phyloP scores from a whole-genome alignment of 2,329 filamentous ascomycete species.

The Aspergillus cejpii region DNA sequence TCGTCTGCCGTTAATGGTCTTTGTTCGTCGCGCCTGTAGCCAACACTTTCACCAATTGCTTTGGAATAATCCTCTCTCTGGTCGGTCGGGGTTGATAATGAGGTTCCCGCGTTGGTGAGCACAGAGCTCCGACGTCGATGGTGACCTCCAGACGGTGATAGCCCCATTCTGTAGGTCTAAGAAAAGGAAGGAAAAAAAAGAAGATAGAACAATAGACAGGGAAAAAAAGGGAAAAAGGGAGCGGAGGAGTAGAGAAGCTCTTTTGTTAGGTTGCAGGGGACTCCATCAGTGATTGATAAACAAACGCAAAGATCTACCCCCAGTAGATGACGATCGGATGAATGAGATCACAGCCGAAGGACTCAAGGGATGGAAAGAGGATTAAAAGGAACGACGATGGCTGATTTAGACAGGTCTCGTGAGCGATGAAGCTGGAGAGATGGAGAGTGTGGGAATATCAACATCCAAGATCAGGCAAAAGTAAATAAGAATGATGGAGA shows the following conservation, averaged over 20 bases:
- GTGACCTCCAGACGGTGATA: conserved; percentile 29
- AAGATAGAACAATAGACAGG: background rate
- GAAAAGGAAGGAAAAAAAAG: background rate
- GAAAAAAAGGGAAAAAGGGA: conserved; percentile 2
- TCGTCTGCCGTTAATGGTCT: conserved; percentile 31
- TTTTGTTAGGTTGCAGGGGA: conserved; percentile 5
- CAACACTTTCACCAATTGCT: conserved; percentile 19
- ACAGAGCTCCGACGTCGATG: conserved; percentile 38
- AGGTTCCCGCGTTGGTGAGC: conserved; percentile 43
- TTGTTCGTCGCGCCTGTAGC: conserved; percentile 30
- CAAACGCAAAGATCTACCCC: background rate
- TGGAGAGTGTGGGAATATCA: conserved; percentile 38
- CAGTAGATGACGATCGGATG: background rate
- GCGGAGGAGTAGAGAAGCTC: background rate
- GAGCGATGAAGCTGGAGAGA: conserved; percentile 47
- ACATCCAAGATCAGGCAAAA: background rate
- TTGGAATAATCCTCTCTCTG: conserved; percentile 29
- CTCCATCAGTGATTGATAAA: conserved; percentile 14
- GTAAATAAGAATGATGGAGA: background rate
- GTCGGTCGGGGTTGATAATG: conserved; percentile 32
- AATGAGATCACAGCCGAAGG: background rate
- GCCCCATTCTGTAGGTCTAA: conserved; percentile 25
- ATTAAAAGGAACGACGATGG: background rate
- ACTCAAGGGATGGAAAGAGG: background rate
- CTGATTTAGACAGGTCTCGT: background rate